Conservation (phyloP, 345 rosid genomes). For the Eucalyptus leucophloia region DNA sequence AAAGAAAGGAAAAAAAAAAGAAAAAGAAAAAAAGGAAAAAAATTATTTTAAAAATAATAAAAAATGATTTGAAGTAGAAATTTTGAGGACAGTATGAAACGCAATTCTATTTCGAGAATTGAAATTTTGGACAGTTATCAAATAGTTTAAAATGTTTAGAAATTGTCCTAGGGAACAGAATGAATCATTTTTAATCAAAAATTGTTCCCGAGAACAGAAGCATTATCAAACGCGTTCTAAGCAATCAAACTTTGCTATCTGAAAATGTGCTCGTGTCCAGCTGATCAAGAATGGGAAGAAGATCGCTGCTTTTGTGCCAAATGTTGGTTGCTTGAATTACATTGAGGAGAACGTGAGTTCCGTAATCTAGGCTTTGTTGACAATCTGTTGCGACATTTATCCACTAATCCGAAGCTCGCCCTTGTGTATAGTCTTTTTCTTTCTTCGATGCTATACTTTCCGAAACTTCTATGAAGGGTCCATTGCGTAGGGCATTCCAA, state of each 20-base stretch:
- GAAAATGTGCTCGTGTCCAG: constrained; percentile 29
- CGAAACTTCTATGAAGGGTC: not conserved
- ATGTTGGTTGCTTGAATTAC: constrained; percentile 30
- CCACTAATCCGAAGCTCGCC: not conserved
- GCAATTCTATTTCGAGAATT: rapidly evolving
- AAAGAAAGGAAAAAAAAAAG: too few relatives aligned
- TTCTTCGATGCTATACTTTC: not conserved
- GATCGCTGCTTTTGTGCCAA: constrained; percentile 23
- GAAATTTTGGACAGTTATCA: too few relatives aligned
- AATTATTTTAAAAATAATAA: too few relatives aligned
- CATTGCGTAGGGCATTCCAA: not conserved
- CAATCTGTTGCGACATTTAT: not conserved
- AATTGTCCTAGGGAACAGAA: rapidly evolving
- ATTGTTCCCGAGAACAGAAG: rapidly evolving
- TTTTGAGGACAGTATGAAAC: rapidly evolving
- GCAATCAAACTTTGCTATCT: constrained; percentile 28
- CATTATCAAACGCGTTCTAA: rapidly evolving
- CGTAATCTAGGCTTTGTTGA: not conserved
- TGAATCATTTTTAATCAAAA: rapidly evolving
- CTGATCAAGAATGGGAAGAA: constrained; percentile 30
- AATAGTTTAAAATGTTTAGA: rapidly evolving
- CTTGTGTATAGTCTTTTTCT: not conserved
- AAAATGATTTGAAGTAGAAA: too few relatives aligned
- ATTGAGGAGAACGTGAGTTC: constrained; percentile 25
- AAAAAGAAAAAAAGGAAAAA: too few relatives aligned